phyloP scores from a whole-genome alignment of 2,329 filamentous ascomycete species.

The Zasmidium angulare region DNA sequence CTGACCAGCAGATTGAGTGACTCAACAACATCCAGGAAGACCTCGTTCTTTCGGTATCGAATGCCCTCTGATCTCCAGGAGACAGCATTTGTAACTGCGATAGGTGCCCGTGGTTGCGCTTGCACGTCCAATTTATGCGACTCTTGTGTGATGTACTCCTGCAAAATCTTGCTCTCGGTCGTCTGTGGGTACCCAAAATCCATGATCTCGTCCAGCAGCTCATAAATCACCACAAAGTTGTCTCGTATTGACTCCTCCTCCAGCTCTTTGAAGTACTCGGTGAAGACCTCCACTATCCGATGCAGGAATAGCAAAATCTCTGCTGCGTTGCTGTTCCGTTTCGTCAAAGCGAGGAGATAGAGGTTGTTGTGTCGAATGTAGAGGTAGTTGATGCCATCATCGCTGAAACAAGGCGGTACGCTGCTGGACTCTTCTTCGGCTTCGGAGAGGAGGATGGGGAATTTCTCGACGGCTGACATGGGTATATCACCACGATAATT shows the following conservation, averaged over 20 bases:
- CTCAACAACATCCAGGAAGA: conserved; percentile 96
- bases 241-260: conserved; percentile 98
- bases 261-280: conserved; percentile 98
- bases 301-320: conserved; percentile 98
- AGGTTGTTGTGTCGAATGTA: conserved; percentile 99
- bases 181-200: conserved; percentile 99
- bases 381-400: conserved; percentile 99
- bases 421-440: conserved; percentile 98
- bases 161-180: conserved; percentile 95
- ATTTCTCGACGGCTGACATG: conserved; percentile 98
- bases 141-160: conserved; percentile 96
- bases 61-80: conserved; percentile 98
- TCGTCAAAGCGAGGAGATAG: conserved; percentile 94
- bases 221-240: conserved; percentile 99
- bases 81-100: conserved; percentile 96
- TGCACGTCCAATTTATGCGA: conserved; percentile 98
- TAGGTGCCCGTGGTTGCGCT: conserved; percentile 91
- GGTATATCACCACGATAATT: conserved; percentile 99
- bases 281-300: conserved; percentile 98
- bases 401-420: conserved; percentile 95
- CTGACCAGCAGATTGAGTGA: conserved; percentile 94
- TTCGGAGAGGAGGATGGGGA: conserved; percentile 91
- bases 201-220: conserved; percentile 99
- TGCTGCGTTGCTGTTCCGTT: conserved; percentile 97
- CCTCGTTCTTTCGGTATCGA: conserved; percentile 97